Percentiles rank a stretch among this genome's conserved stretches.
These are phyloP conservation scores for Paecilomyces formosus DNA, from an alignment of 2,329 filamentous ascomycete genomes.

Conservation along the genomic window DNA sequence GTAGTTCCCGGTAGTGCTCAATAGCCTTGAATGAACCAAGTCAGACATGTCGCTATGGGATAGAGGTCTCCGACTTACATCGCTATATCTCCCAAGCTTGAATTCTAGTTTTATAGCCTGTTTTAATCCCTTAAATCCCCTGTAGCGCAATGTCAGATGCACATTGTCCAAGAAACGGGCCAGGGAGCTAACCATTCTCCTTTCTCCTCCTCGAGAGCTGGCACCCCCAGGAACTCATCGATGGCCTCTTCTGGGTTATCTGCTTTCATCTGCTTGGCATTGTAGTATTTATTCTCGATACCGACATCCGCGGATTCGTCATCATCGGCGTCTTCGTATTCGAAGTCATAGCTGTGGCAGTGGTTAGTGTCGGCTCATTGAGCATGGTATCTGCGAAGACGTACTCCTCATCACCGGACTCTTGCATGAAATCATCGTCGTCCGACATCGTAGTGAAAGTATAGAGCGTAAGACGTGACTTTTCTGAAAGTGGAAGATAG, in stretches of 20 bases:
- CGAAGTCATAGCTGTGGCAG: constrained; percentile 72
- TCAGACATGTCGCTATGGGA: constrained; percentile 5
- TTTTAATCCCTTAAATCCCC: constrained; percentile 93
- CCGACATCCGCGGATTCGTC: constrained; percentile 83
- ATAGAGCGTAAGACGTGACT: background rate
- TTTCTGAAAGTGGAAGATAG: background rate
- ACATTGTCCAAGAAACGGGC: background rate
- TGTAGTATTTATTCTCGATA: constrained; percentile 99
- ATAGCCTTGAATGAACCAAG: constrained; percentile 56
- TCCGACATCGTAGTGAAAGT: constrained; percentile 55
- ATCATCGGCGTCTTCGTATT: constrained; percentile 91
- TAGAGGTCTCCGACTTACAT: constrained; percentile 45
- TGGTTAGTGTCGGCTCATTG: constrained; percentile 15
- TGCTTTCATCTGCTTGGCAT: constrained; percentile 91
- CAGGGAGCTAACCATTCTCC: constrained; percentile 65
- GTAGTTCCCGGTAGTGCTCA: constrained; percentile 85
- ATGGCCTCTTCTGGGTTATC: constrained; percentile 83
- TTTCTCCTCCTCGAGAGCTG: constrained; percentile 77
- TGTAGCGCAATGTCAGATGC: constrained; percentile 17
- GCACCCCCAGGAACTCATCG: constrained; percentile 84
- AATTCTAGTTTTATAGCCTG: constrained; percentile 98
- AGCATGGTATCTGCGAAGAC: constrained; percentile 14
- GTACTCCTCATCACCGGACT: constrained; percentile 80
- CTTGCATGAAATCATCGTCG: constrained; percentile 90
- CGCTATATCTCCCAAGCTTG: constrained; percentile 77